phyloP scores from a whole-genome alignment of 164 flowering plant genomes.

The Akebia trifoliata region DNA sequence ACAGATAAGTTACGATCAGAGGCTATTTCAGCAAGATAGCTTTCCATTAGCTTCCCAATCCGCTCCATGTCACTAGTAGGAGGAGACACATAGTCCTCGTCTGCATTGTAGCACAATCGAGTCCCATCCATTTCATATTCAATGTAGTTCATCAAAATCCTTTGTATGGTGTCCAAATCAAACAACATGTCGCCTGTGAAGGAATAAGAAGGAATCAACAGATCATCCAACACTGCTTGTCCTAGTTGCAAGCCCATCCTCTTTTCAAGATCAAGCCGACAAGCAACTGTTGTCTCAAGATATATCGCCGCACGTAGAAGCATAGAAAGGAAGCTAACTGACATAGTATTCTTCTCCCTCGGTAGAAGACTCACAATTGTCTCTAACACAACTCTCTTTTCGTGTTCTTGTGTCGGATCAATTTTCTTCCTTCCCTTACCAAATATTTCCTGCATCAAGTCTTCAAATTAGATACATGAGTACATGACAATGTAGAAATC shows the following conservation, averaged over 20 bases:
- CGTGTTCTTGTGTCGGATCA: slow-evolving; percentile 74
- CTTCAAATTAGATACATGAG: slow-evolving; percentile 7
- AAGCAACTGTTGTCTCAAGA: slow-evolving; percentile 84
- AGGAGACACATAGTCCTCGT: slow-evolving; percentile 44
- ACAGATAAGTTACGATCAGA: slow-evolving; percentile 65
- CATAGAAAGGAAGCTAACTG: slow-evolving; percentile 85
- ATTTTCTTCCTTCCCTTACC: slow-evolving; percentile 75
- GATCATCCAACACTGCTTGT: slow-evolving; percentile 83
- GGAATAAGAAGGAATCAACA: slow-evolving; percentile 80
- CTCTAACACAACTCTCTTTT: slow-evolving; percentile 77
- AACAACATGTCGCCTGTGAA: slow-evolving; percentile 71
- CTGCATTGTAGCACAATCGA: slow-evolving; percentile 24
- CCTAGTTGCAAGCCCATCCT: slow-evolving; percentile 68
- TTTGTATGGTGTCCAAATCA: slow-evolving; percentile 75
- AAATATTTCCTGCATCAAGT: slow-evolving; percentile 54
- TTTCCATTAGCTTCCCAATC: slow-evolving; percentile 82
- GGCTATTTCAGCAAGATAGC: slow-evolving; percentile 86
- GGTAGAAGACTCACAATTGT: slow-evolving; percentile 90
- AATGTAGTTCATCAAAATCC: slow-evolving; percentile 66
- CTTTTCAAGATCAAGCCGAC: slow-evolving; percentile 89
- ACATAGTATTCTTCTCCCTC: slow-evolving; percentile 65
- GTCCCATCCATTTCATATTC: slow-evolving; percentile 48
- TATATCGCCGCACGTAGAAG: slow-evolving; percentile 73
- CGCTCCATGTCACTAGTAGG: slow-evolving; percentile 52
- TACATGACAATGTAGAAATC: background rate